Evolutionary conservation across 2,329 filamentous ascomycete genomes (phyloP).

Genomic region (Trichophyton benhamiae): DNA sequence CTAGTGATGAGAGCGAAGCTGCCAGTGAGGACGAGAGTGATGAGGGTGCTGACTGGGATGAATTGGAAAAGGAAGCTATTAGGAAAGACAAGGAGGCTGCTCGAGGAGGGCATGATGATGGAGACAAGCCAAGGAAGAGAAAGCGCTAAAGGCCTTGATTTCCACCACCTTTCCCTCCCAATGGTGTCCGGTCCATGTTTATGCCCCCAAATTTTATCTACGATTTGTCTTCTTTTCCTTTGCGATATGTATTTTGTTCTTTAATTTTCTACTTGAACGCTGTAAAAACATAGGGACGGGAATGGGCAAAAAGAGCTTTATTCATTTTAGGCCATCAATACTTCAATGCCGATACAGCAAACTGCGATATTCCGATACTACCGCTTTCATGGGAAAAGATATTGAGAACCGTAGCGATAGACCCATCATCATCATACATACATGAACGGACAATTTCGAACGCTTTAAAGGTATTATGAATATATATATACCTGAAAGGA

Average conservation of each 20-base stretch:
- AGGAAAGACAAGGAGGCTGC: constrained; percentile 45
- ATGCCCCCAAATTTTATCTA: neutral
- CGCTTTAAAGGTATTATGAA: too few relatives aligned
- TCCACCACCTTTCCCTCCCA: neutral
- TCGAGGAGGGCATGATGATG: constrained; percentile 38
- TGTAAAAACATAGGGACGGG: neutral
- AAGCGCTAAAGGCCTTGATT: constrained; percentile 39
- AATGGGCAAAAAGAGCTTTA: neutral
- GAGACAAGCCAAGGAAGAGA: constrained; percentile 57
- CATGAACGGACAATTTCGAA: too few relatives aligned
- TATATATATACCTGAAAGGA: too few relatives aligned
- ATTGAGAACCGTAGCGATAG: neutral
- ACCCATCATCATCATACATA: too few relatives aligned
- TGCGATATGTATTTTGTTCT: neutral
- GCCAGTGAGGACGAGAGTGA: constrained; percentile 51
- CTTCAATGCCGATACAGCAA: neutral
- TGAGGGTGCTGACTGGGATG: constrained; percentile 85
- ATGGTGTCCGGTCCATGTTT: neutral
- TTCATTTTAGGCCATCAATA: neutral
- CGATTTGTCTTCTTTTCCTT: neutral
- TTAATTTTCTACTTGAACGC: neutral
- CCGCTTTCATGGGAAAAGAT: neutral
- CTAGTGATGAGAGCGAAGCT: constrained; percentile 61
- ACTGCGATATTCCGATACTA: neutral
- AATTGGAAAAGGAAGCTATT: constrained; percentile 74